Evolutionary conservation across 2,329 filamentous ascomycete genomes (phyloP).

Genomic region (Aspergillus persii): DNA sequence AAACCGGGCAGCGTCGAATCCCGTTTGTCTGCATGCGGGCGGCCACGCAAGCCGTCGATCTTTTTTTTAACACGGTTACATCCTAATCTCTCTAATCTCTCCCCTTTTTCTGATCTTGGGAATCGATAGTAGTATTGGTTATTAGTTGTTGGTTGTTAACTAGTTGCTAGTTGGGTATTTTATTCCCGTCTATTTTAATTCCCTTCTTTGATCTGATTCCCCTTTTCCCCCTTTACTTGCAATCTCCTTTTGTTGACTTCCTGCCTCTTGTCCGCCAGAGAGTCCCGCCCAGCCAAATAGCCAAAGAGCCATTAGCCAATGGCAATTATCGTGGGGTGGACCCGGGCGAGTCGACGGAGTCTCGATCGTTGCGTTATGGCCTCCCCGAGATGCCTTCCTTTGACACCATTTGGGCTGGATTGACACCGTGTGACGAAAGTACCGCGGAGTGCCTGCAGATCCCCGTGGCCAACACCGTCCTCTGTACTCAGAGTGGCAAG

Average conservation of each 20-base stretch:
- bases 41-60: conserved; percentile 27
- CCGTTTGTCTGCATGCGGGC: conserved; percentile 12
- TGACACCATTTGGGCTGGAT: too few species aligned
- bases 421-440: neutral
- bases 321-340: conserved; percentile 11
- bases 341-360: conserved; percentile 9
- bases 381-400: neutral
- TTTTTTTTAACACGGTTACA: neutral
- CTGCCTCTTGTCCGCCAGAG: neutral
- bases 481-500: too few species aligned
- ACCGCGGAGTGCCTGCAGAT: neutral
- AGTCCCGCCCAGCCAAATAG: neutral
- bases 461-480: too few species aligned
- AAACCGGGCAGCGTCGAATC: neutral
- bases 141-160: too few species aligned
- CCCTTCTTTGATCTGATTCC: too few species aligned
- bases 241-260: neutral
- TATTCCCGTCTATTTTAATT: too few species aligned
- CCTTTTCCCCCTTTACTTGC: too few species aligned
- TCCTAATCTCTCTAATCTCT: neutral
- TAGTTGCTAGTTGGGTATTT: too few species aligned
- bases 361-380: conserved; percentile 13
- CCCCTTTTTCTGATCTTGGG: neutral
- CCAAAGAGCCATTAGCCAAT: conserved; percentile 1
- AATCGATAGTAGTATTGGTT: too few species aligned